Evolutionary conservation across 208 protist species (phyloP).

Genomic region (Balamuthia mandrillaris): DNA sequence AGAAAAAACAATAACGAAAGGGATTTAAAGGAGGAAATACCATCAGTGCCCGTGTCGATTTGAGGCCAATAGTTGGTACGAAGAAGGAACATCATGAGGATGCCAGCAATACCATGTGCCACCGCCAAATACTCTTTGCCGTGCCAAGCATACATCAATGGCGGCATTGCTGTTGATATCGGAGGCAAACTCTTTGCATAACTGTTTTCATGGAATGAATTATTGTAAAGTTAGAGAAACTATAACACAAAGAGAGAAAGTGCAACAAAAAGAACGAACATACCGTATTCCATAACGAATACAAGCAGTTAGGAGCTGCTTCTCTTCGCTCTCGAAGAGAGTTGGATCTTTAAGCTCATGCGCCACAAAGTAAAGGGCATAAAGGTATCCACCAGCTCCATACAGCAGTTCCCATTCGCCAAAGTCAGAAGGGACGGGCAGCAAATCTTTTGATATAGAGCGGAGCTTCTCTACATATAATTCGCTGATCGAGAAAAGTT

Average conservation of each 20-base stretch:
- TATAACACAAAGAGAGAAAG: background rate
- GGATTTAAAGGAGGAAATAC: background rate
- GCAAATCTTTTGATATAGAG: background rate
- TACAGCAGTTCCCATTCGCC: background rate
- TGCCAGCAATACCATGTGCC: constrained; percentile 2
- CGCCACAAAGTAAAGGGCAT: constrained; percentile 13
- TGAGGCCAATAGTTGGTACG: background rate
- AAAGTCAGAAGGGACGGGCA: background rate
- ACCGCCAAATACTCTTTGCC: background rate
- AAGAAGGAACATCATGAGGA: background rate
- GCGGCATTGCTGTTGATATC: background rate
- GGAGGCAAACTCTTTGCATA: background rate
- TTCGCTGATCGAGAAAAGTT: too few relatives aligned
- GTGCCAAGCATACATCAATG: constrained; percentile 12
- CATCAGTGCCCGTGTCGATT: background rate
- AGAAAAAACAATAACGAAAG: too few relatives aligned
- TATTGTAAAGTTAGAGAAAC: background rate
- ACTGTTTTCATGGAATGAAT: too few relatives aligned
- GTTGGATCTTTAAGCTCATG: too few relatives aligned
- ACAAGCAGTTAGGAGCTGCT: too few relatives aligned
- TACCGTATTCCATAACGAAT: too few relatives aligned
- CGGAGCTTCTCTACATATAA: background rate
- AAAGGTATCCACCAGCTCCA: constrained; percentile 15
- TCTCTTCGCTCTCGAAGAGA: too few relatives aligned
- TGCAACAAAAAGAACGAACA: too few relatives aligned